These are phyloP conservation scores for Stagonosporopsis cucurbitacearum DNA, from an alignment of 2,329 filamentous ascomycete species.

Conservation along the genomic window DNA sequence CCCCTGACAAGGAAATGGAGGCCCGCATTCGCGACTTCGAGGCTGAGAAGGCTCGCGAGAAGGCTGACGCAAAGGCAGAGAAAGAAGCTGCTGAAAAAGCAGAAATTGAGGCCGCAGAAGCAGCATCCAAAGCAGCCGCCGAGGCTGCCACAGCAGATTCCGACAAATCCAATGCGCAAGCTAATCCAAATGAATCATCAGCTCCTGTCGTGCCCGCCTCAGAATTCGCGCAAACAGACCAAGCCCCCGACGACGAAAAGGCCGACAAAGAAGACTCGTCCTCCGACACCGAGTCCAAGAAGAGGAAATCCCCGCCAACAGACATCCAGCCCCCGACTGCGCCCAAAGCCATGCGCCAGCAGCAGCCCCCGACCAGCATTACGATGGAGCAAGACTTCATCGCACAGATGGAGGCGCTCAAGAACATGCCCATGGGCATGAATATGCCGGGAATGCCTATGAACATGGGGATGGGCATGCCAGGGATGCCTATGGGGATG, in stretches of 20 bases:
- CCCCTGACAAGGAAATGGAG: constrained; percentile 77
- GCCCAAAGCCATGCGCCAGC: constrained; percentile 54
- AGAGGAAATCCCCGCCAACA: constrained; percentile 79
- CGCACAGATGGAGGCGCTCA: constrained; percentile 55
- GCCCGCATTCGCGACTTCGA: constrained; percentile 80
- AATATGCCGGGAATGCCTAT: constrained; percentile 37
- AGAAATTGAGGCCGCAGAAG: constrained; percentile 46
- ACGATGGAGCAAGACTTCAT: constrained; percentile 50
- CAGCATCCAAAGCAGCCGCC: constrained; percentile 35
- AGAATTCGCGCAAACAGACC: background rate
- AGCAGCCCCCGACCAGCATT: constrained; percentile 43
- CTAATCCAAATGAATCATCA: constrained; percentile 20
- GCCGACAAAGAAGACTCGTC: constrained; percentile 31
- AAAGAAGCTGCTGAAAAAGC: constrained; percentile 49
- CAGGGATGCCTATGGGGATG: constrained; percentile 14
- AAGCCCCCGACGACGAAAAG: background rate
- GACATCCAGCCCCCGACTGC: constrained; percentile 57
- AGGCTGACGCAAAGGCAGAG: constrained; percentile 50
- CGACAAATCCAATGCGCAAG: constrained; percentile 5
- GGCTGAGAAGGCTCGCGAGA: constrained; percentile 57
- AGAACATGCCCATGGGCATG: constrained; percentile 49
- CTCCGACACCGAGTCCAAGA: constrained; percentile 64
- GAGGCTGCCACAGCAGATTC: constrained; percentile 19
- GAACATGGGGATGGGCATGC: constrained; percentile 43
- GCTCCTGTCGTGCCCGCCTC: background rate